phyloP scores from a whole-genome alignment of 345 rosid species.

The Euphorbia peplus region DNA sequence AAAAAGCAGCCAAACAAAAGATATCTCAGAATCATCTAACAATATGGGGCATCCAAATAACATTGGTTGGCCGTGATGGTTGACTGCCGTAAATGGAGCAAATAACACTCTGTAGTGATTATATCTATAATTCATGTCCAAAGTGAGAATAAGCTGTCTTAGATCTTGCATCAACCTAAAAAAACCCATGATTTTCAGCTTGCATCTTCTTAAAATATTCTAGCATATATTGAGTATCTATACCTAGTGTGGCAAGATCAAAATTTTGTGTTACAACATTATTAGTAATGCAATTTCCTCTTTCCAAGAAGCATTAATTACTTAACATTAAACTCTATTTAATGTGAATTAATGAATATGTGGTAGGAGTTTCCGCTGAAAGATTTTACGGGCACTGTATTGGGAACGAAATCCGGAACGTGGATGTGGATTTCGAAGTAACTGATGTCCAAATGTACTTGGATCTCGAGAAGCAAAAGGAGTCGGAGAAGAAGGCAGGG shows the following conservation, averaged over 20 bases:
- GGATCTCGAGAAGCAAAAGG: too few relatives aligned
- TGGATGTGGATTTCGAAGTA: too few relatives aligned
- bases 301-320: too few relatives aligned
- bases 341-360: too few relatives aligned
- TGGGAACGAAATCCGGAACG: too few relatives aligned
- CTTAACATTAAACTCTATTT: too few relatives aligned
- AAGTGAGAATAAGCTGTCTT: constrained; percentile 76
- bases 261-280: constrained; percentile 37
- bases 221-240: constrained; percentile 81
- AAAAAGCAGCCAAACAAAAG: constrained; percentile 87
- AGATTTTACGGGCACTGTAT: too few relatives aligned
- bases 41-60: constrained; percentile 91
- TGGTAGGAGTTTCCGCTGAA: too few relatives aligned
- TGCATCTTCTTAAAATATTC: constrained; percentile 97
- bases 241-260: constrained; percentile 57
- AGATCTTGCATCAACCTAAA: constrained; percentile 96
- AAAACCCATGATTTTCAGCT: constrained; percentile 94
- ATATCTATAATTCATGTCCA: constrained; percentile 62
- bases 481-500: too few relatives aligned
- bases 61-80: constrained; percentile 88
- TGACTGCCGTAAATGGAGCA: constrained; percentile 86
- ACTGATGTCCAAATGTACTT: too few relatives aligned
- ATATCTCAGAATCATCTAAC: constrained; percentile 83
- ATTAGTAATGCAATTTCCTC: constrained; percentile 31
- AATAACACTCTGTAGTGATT: constrained; percentile 77